These are phyloP conservation scores for Evernia prunastri DNA, from an alignment of 495 filamentous ascomycete genomes.

Conservation along the genomic window DNA sequence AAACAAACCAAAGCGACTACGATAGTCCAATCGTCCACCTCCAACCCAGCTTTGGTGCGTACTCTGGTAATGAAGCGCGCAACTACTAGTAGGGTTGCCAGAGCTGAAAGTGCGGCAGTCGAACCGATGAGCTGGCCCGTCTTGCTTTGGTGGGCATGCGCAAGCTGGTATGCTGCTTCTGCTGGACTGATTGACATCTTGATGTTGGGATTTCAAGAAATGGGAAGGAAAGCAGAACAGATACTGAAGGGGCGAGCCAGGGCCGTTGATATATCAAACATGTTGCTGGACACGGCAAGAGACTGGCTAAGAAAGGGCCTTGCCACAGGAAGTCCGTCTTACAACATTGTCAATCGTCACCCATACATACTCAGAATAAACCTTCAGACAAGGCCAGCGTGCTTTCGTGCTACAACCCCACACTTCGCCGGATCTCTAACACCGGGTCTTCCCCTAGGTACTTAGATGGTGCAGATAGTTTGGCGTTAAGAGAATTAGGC, in stretches of 20 bases:
- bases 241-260: neutral
- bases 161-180: neutral
- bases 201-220: neutral
- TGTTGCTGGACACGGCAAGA: neutral
- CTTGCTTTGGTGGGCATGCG: neutral
- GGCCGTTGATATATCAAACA: neutral
- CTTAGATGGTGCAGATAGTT: neutral
- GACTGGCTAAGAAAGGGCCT: neutral
- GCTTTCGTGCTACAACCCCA: neutral
- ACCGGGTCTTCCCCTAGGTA: neutral
- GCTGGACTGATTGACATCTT: slow-evolving; percentile 5
- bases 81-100: neutral
- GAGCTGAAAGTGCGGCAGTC: neutral
- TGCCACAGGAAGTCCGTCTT: neutral
- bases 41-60: neutral
- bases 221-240: neutral
- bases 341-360: neutral
- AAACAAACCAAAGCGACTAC: neutral
- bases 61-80: slow-evolving; percentile 2
- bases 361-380: neutral
- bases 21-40: slow-evolving; percentile 1
- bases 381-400: neutral
- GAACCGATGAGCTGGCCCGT: neutral
- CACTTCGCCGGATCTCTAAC: slow-evolving; percentile 1
- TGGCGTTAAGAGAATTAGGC: slow-evolving; percentile 2